A percentile compares a stretch with the other conserved stretches of the same genome.
Evolutionary conservation across 2,329 filamentous ascomycete genomes (phyloP).

Genomic region (Venturia carpophila): DNA sequence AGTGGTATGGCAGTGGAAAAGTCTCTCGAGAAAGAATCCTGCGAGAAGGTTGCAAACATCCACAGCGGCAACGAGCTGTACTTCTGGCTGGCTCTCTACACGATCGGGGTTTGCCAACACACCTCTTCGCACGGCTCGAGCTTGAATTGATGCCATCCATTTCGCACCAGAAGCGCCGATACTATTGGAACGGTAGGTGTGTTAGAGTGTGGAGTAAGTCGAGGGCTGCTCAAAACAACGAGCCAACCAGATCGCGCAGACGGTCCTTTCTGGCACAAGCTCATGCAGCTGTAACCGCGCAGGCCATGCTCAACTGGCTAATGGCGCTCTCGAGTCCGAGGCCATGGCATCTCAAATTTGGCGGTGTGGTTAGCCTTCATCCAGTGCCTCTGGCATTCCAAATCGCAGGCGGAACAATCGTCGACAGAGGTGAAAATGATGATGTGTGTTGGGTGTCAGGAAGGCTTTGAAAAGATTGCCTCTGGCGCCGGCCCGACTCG

Average conservation of each 20-base stretch:
- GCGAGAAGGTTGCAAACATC: not conserved
- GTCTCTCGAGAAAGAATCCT: not conserved
- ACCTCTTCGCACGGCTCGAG: not conserved
- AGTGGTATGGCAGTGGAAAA: not conserved
- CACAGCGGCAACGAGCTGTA: slow-evolving; percentile 4
- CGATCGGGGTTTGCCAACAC: not conserved
- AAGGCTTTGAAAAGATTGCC: not conserved
- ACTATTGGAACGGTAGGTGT: slow-evolving; percentile 4
- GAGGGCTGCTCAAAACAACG: not conserved
- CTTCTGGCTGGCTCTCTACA: slow-evolving; percentile 7
- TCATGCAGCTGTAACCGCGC: slow-evolving; percentile 6
- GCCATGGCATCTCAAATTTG: not conserved
- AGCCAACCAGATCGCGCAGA: not conserved
- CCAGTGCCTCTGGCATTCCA: not conserved
- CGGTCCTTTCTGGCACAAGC: not conserved
- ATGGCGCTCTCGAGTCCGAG: not conserved
- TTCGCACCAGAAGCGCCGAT: not conserved
- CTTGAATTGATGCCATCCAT: not conserved
- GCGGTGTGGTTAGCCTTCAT: not conserved
- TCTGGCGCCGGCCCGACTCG: not conserved
- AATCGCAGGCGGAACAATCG: slow-evolving; percentile 3
- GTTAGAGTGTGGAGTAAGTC: not conserved
- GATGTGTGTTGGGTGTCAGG: not conserved
- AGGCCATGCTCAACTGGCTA: not conserved
- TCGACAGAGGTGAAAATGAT: not conserved